phyloP scores from a whole-genome alignment of 208 protist genomes.

The Crithidia thermophila region DNA sequence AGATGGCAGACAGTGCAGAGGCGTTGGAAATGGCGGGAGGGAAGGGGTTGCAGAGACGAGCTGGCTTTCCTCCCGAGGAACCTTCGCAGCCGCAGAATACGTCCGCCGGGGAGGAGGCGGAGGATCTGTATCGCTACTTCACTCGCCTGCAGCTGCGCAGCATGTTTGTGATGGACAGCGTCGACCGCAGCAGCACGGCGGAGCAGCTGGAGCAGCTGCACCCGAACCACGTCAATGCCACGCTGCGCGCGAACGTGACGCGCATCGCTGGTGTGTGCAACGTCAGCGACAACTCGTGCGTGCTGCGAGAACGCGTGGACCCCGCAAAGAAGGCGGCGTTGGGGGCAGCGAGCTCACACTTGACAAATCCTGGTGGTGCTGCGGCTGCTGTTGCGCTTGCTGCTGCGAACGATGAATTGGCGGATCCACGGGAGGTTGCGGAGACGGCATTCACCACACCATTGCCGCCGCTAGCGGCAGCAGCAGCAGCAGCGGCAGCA shows the following conservation, averaged over 20 bases:
- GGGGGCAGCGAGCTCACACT: background rate
- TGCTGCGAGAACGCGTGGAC: slow-evolving; percentile 50
- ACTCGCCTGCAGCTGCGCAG: slow-evolving; percentile 79
- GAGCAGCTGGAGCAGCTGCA: slow-evolving; percentile 66
- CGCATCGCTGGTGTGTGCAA: slow-evolving; percentile 49
- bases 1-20: background rate
- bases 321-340: slow-evolving; percentile 5
- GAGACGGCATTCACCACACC: background rate
- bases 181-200: slow-evolving; percentile 62
- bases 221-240: slow-evolving; percentile 36
- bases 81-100: background rate
- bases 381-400: too few relatives aligned
- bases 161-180: slow-evolving; percentile 75
- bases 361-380: too few relatives aligned
- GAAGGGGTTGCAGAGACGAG: too few relatives aligned
- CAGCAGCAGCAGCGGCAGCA: background rate
- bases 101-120: background rate
- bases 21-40: too few relatives aligned
- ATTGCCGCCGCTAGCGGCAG: background rate
- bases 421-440: background rate
- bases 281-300: slow-evolving; percentile 75
- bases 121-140: slow-evolving; percentile 78
- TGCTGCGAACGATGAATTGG: too few relatives aligned
- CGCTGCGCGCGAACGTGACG: slow-evolving; percentile 15
- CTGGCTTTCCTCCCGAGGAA: too few relatives aligned